Evolutionary conservation across 1,284 basidiomycete species (phyloP).

Genomic region (Meira nashicola): DNA sequence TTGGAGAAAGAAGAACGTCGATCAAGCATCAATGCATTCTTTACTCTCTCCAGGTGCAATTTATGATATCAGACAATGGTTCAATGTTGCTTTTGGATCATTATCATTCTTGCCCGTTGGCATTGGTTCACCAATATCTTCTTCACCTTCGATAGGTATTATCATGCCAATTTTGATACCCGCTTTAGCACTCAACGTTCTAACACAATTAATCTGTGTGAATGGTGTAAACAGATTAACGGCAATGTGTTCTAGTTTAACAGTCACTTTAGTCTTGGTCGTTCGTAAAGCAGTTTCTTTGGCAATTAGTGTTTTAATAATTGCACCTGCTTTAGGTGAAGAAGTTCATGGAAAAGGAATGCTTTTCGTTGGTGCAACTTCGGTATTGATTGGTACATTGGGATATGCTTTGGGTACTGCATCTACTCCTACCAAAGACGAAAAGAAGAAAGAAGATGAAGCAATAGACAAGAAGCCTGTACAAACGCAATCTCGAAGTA

Average conservation of each 20-base stretch:
- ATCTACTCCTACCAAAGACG: not conserved
- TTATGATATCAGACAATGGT: slow-evolving; percentile 38
- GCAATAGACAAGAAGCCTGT: no score
- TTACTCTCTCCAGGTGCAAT: slow-evolving; percentile 56
- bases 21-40: slow-evolving; percentile 28
- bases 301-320: slow-evolving; percentile 65
- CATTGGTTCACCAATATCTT: no score
- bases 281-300: slow-evolving; percentile 83
- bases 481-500: no score
- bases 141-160: slow-evolving; percentile 13
- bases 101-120: no score
- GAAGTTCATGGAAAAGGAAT: slow-evolving; percentile 9
- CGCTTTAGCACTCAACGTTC: slow-evolving; percentile 66
- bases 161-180: slow-evolving; percentile 64
- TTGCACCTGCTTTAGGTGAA: slow-evolving; percentile 25
- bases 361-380: slow-evolving; percentile 45
- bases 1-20: not conserved
- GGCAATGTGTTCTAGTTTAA: slow-evolving; percentile 66
- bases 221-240: slow-evolving; percentile 84
- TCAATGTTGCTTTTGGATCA: not conserved
- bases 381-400: slow-evolving; percentile 70
- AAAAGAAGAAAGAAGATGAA: no score
- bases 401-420: slow-evolving; percentile 58
- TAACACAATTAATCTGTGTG: slow-evolving; percentile 83
- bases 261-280: slow-evolving; percentile 80